Percentiles rank a stretch among this genome's conserved stretches.
phyloP scores from a whole-genome alignment of 306 rosid genomes.

The Purshia tridentata region DNA sequence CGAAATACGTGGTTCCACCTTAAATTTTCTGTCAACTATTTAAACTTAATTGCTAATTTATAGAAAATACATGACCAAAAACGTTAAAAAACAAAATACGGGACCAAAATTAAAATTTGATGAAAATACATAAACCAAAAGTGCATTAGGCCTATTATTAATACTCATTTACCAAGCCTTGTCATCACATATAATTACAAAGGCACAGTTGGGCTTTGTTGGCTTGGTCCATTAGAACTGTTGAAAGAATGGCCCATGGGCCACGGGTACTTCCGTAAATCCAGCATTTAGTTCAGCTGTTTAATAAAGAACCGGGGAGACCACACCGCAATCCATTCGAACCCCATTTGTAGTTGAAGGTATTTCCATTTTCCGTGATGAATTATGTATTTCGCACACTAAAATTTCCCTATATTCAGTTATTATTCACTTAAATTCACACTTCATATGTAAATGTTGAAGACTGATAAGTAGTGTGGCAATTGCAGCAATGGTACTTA shows the following conservation, averaged over 20 bases:
- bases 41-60: too few relatives aligned
- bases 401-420: background rate
- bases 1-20: too few relatives aligned
- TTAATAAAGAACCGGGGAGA: background rate
- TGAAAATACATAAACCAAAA: too few relatives aligned
- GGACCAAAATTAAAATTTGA: too few relatives aligned
- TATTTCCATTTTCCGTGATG: background rate
- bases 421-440: background rate
- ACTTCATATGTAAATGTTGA: background rate
- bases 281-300: background rate
- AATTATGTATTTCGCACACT: background rate
- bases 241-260: background rate
- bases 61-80: too few relatives aligned
- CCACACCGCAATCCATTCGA: background rate
- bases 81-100: too few relatives aligned
- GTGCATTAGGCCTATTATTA: too few relatives aligned
- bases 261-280: background rate
- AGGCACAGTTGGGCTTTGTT: background rate
- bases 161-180: background rate
- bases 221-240: background rate
- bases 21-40: too few relatives aligned
- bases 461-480: background rate
- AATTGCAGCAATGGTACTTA: conserved; percentile 57
- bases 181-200: background rate
- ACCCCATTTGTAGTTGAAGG: background rate